Percentiles rank a stretch among this genome's conserved stretches.
phyloP scores from a whole-genome alignment of 2,329 filamentous ascomycete genomes.

The Ceratocystis destructans region DNA sequence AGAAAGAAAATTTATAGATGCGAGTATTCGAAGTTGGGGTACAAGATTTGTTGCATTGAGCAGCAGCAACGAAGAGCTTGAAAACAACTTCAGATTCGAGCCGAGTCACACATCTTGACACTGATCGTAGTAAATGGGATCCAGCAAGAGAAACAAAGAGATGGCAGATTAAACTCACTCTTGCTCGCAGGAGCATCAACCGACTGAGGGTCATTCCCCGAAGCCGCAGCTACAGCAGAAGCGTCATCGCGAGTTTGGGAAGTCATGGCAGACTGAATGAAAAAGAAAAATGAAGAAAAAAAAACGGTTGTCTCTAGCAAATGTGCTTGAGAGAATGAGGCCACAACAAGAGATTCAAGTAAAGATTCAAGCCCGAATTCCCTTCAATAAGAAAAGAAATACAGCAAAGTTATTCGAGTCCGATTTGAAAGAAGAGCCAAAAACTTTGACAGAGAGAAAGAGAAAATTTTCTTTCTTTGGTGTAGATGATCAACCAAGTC shows the following conservation, averaged over 20 bases:
- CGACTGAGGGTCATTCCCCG: not conserved
- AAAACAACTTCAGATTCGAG: not conserved
- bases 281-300: not conserved
- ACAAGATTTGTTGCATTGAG: not conserved
- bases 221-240: not conserved
- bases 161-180: slow-evolving; percentile 7
- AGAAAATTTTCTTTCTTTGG: not conserved
- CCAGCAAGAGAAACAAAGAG: not conserved
- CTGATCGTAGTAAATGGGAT: not conserved
- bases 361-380: not conserved
- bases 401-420: not conserved
- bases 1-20: not conserved
- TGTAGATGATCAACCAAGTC: not conserved
- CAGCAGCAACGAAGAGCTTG: not conserved
- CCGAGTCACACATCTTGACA: not conserved
- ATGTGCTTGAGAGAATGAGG: not conserved
- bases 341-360: not conserved
- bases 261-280: not conserved
- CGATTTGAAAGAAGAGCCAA: not conserved
- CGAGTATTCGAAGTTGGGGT: not conserved
- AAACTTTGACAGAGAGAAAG: not conserved
- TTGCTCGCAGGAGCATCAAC: slow-evolving; percentile 5
- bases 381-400: not conserved
- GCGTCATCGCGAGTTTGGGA: slow-evolving; percentile 8
- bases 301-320: not conserved